Conservation (phyloP, 129 eudicot species). For the Escallonia rubra region DNA sequence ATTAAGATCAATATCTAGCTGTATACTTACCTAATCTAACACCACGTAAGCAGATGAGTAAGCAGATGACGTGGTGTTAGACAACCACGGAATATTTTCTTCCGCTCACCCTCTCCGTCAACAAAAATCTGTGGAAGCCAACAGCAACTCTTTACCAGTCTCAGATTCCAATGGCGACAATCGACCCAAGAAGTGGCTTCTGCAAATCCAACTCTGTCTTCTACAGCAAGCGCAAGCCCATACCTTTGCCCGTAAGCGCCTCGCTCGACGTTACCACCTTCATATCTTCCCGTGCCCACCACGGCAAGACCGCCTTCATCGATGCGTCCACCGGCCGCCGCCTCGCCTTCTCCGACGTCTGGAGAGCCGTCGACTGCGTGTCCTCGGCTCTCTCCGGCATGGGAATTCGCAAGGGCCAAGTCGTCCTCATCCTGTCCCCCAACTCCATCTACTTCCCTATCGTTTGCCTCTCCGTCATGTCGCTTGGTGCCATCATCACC, state of each 20-base stretch:
- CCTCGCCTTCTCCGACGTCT: conserved; percentile 60
- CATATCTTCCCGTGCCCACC: conserved; percentile 87
- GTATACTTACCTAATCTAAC: too few relatives aligned
- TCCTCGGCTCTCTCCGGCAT: conserved; percentile 49
- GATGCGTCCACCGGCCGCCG: conserved; percentile 82
- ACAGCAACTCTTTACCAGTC: not conserved
- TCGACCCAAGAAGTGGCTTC: conserved; percentile 59
- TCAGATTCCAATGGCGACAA: not conserved
- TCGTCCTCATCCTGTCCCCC: conserved; percentile 72
- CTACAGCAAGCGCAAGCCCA: conserved; percentile 79
- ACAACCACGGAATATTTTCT: too few relatives aligned
- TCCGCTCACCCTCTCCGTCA: too few relatives aligned
- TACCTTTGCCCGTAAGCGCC: conserved; percentile 49
- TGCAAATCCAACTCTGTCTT: conserved; percentile 62
- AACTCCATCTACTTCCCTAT: conserved; percentile 87
- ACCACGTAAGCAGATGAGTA: too few relatives aligned
- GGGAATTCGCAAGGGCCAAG: conserved; percentile 75
- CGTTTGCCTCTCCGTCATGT: conserved; percentile 82
- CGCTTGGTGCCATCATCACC: conserved; percentile 89
- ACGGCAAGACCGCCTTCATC: conserved; percentile 63
- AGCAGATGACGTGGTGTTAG: too few relatives aligned
- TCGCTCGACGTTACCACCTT: conserved; percentile 75
- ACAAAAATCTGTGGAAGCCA: not conserved
- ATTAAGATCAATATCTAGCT: too few relatives aligned
- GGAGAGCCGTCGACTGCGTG: conserved; percentile 74